phyloP scores from a whole-genome alignment of 139 green algal species.

The Chlamydomonas sp. region DNA sequence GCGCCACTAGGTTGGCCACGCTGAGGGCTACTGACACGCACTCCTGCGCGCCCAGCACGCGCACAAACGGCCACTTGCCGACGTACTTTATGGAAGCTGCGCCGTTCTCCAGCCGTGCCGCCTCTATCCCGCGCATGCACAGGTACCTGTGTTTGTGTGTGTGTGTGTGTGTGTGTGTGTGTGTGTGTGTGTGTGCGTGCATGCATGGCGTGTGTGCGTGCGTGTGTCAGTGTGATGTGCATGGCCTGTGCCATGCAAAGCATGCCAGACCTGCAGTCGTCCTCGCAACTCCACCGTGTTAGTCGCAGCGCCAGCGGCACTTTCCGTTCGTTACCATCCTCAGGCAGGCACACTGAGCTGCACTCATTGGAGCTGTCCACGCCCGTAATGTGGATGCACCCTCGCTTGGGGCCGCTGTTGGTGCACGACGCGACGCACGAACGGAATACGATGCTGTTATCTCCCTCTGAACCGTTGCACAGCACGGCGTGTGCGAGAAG shows the following conservation, averaged over 20 bases:
- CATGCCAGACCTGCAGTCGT: slow-evolving; percentile 25
- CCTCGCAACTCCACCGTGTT: slow-evolving; percentile 24
- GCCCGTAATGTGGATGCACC: no score
- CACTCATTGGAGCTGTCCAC: no score
- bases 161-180: neutral
- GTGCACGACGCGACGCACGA: no score
- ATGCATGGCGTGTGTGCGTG: neutral
- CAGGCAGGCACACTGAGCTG: no score
- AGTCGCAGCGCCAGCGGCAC: slow-evolving; percentile 6
- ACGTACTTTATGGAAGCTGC: slow-evolving; percentile 57
- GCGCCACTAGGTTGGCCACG: slow-evolving; percentile 65
- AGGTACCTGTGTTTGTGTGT: slow-evolving; percentile 39
- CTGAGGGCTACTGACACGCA: slow-evolving; percentile 56
- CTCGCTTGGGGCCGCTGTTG: no score
- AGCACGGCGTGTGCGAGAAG: no score
- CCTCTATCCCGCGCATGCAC: slow-evolving; percentile 66
- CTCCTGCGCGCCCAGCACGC: slow-evolving; percentile 67
- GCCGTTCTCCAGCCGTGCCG: neutral
- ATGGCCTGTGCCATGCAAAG: neutral
- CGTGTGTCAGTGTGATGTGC: neutral
- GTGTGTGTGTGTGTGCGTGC: neutral
- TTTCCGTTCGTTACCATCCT: neutral
- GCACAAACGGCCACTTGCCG: slow-evolving; percentile 84
- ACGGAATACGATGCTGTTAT: no score
- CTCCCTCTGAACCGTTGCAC: no score